Evolutionary conservation across 768 basidiomycete genomes (phyloP), one percentile per base, ranked within the genome.

Genomic region (Lactarius hengduanensis): DNA sequence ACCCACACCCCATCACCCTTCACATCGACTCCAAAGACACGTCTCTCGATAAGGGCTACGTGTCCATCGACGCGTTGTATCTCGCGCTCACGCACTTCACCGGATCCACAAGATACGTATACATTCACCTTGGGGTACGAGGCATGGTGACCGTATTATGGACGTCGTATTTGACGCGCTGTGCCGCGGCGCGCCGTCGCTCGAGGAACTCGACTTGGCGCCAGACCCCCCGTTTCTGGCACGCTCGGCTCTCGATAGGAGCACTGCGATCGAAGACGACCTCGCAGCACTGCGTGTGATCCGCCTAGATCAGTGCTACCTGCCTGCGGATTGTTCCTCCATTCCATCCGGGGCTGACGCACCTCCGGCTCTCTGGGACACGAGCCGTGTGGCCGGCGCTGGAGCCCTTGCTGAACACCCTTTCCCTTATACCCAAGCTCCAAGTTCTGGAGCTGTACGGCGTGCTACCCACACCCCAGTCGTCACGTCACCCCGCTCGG

Each of bases 161-260:
- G 36, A 15, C n/a, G 32, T 67, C 62, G 22, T 67, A 55, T 67
- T 63, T 59, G 34, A 53, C 28, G 15, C 57, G 0, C 34, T 63
- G 28, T 38, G 26, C 30, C 10, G 26, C 28, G 66, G 66, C 62
- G 62, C 62, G n/a, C 26, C 32, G 10, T 16, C 11, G 2, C 62
- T 67, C 34, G 62, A 67, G 62, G 66, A 67, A 58, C 41, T 67
- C 15, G 62, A 67, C 34, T 40, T 67, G 57, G 57, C 62, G 26
- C 57, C 66, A 20, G 58, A 59, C 3, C 4, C n/a, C 2, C 53
- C 66, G 22, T 55, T 60, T 60, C 6, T 55, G 50, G 66, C 34
- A 30, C 8, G 18, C 15, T 47, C 66, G 8, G 57, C 53, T 11
- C 62, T 32, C 3, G 50, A 59, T 30, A 45, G 57, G 55, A 53